Evolutionary conservation across 2,329 filamentous ascomycete genomes (phyloP).

Genomic region (Aspergillus flavus): DNA sequence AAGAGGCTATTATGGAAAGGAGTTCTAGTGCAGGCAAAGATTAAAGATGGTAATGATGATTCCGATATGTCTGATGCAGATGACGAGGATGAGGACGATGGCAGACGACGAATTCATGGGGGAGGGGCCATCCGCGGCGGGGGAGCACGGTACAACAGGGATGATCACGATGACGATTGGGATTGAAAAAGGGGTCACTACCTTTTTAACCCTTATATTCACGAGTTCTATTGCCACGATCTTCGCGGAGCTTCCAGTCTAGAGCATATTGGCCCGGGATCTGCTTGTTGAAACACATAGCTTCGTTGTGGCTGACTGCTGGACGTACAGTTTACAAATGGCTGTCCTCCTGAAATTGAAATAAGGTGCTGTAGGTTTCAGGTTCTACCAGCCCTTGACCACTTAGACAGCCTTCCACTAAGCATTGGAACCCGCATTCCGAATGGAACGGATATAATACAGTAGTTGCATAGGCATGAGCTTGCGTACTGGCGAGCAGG

Average conservation of each 20-base stretch:
- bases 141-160: constrained; percentile 28
- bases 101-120: constrained; percentile 15
- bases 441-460: neutral
- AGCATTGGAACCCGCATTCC: neutral
- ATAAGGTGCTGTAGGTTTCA: neutral
- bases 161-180: constrained; percentile 50
- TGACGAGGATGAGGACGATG: constrained; percentile 26
- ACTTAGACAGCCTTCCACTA: neutral
- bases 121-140: constrained; percentile 35
- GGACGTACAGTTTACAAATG: neutral
- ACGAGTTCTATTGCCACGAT: neutral
- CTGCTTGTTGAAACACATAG: neutral
- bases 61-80: constrained; percentile 28
- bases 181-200: constrained; percentile 37
- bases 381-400: neutral
- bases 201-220: neutral
- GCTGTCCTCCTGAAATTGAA: neutral
- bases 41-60: constrained; percentile 31
- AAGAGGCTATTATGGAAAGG: constrained; percentile 43
- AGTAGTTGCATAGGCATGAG: neutral
- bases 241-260: neutral
- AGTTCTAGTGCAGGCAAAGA: constrained; percentile 40
- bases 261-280: neutral
- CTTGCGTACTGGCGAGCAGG: neutral
- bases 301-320: neutral